Base-by-base conservation (phyloP, 2,329 filamentous ascomycete genomes). In the Simplicillium aogashimaense region DNA sequence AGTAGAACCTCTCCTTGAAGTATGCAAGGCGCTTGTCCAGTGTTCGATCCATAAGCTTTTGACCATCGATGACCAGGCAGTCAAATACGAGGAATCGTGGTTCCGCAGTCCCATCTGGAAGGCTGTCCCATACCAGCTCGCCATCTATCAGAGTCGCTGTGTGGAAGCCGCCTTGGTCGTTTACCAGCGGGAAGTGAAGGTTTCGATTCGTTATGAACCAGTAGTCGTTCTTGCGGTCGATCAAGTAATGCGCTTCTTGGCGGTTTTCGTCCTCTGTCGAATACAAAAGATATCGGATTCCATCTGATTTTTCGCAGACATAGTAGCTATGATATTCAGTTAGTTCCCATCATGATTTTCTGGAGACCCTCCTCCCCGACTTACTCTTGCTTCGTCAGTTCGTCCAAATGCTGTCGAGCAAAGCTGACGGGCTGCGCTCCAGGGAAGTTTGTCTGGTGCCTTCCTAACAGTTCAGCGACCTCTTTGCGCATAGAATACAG, bases 171-270 rank as follows among this genome's bases (percentile, higher is more conserved):
- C 69, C 63, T 10, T 76, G 72, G 48, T 84, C 74, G 34, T 74
- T 67, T 30, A 76, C 76, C 16, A 83, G 67, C 0, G 92, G 92
- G 50, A 97, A 89, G 59, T 94, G 87, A 17, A 97, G 72, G 42
- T 67, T 73, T 39, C 67, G 67, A 45, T 74, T 70, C 25, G 76
- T 74, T 45, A 97, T 78, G 55, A 75, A 87, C 76, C 90, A 95
- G 69, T 92, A 98, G 59, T 97, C 88, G 65, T 98, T 97, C 65
- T 89, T 94, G 56, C 92, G 87, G 65, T 98, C 90, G 64, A 98
- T 95, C 42, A 98, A 73, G 66, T 95, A 95, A 56, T 92, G 85
- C 17, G 81, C 74, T 57, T 94, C 87, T 37, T 57, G 49, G 40
- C 66, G 67, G 6, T 66, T 58, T 33, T 79, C 72, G 55, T 83